phyloP scores from a whole-genome alignment of 1,139 yeast species.

The Chernovozyma sophiae-reginae region DNA sequence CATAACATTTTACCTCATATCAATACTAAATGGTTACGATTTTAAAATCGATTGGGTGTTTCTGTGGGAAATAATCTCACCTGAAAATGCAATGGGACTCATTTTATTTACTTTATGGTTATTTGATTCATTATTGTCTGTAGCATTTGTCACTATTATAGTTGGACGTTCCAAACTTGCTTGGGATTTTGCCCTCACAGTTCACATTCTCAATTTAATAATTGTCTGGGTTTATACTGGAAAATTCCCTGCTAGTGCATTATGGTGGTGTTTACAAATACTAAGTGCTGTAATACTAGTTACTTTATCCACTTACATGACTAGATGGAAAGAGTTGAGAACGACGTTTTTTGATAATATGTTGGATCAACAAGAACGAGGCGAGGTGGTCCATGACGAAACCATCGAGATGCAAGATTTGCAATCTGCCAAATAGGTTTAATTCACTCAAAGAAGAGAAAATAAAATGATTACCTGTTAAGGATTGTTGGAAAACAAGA shows the following conservation, averaged over 20 bases:
- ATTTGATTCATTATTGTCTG: slow-evolving; percentile 71
- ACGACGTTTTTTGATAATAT: slow-evolving; percentile 85
- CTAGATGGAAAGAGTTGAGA: slow-evolving; percentile 83
- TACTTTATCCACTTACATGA: slow-evolving; percentile 76
- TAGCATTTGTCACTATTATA: slow-evolving; percentile 75
- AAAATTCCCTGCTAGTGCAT: slow-evolving; percentile 60
- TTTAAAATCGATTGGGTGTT: slow-evolving; percentile 70
- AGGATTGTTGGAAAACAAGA: too few relatives aligned
- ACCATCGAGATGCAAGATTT: slow-evolving; percentile 16
- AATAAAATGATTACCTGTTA: too few relatives aligned
- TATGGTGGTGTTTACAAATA: slow-evolving; percentile 85
- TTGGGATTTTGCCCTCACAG: slow-evolving; percentile 90
- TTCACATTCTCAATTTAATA: slow-evolving; percentile 73
- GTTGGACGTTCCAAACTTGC: slow-evolving; percentile 93
- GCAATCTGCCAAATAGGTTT: background rate
- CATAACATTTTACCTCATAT: slow-evolving; percentile 51
- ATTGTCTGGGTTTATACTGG: slow-evolving; percentile 67
- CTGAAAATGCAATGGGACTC: slow-evolving; percentile 78
- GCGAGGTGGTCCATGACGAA: slow-evolving; percentile 18
- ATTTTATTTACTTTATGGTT: slow-evolving; percentile 74
- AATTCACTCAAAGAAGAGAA: too few relatives aligned
- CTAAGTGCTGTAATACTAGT: slow-evolving; percentile 67
- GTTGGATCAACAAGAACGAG: slow-evolving; percentile 51
- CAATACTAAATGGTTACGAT: slow-evolving; percentile 58
- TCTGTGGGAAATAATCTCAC: slow-evolving; percentile 72